Evolutionary conservation across 768 basidiomycete species (phyloP), one percentile per base, ranked within the genome.

Genomic region (Rhodotorula kratochvilovae): DNA sequence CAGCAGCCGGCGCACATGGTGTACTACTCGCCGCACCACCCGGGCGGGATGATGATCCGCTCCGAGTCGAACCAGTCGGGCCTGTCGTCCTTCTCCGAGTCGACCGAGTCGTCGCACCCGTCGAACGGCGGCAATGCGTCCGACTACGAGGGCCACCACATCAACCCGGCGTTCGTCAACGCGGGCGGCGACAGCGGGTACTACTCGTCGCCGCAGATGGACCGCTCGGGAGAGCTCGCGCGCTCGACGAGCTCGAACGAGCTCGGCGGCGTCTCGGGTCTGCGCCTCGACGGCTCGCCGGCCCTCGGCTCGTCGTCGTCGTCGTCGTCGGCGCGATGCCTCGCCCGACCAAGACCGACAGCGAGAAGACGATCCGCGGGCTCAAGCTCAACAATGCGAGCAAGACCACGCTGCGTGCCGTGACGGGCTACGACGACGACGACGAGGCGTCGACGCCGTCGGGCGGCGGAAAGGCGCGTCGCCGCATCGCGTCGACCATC

Each of bases 11-110:
- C 17, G 45, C 45, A 46, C 45, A 19, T 46, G 45, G 21, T 36
- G 16, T 45, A 45, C 51, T 62, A 68, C 67, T 3, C 66, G 42
- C 60, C 66, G 25, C 57, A 56, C 46, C 45, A 46, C 54, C 27
- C 60, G 27, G 3, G 6, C 25, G 53, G 16, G 43, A 19, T 5
- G 15, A 70, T 70, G 68, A 33, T 33, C 29, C 57, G 68, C 46
- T 17, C 67, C 31, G 46, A 31, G 42, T 57, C 55, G 45, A 65
- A 65, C 61, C 46, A 63, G 61, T 68, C 67, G 11, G 67, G 53
- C 67, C 3, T 46, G 19, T 62, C 67, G 67, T 29, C 61, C 42
- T n/a, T 21, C 35, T 50, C 67, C 13, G 56, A 46, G 46, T 48
- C 61, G 36, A 46, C 54, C 39, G 48, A 43, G 23, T 50, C 61